phyloP scores from a whole-genome alignment of 129 eudicot genomes.

The Erigeron canadensis region DNA sequence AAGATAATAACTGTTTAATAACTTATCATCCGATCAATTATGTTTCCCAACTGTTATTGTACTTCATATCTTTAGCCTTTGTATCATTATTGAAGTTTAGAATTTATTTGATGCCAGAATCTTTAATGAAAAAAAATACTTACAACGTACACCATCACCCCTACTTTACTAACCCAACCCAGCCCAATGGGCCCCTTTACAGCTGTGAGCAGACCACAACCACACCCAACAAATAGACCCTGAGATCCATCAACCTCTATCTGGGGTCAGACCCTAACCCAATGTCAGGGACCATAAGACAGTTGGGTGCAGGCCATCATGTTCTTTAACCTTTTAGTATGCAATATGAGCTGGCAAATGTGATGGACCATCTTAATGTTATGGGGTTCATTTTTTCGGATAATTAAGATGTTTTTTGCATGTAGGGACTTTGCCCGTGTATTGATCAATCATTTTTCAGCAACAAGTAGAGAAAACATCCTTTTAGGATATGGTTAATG shows the following conservation, averaged over 20 bases:
- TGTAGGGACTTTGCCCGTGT: conserved; percentile 53
- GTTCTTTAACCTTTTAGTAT: neutral
- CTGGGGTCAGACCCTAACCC: conserved; percentile 24
- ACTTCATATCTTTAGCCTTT: conserved; percentile 3
- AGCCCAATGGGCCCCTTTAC: conserved; percentile 31
- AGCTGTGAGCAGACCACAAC: conserved; percentile 25
- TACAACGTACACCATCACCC: conserved; percentile 9
- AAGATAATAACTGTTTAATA: neutral
- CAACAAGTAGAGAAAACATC: conserved; percentile 29
- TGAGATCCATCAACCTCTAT: conserved; percentile 31
- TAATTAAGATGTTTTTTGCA: conserved; percentile 38
- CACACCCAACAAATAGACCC: conserved; percentile 26
- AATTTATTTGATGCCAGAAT: conserved; percentile 27
- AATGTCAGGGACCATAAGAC: conserved; percentile 25
- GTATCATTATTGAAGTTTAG: conserved; percentile 4
- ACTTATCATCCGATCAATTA: conserved; percentile 22
- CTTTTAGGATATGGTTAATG: neutral
- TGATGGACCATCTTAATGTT: neutral
- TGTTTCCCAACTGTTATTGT: conserved; percentile 22
- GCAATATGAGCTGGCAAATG: conserved; percentile 14
- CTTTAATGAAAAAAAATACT: conserved; percentile 21
- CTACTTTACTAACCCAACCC: neutral
- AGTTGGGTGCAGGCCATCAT: conserved; percentile 19
- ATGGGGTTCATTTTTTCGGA: conserved; percentile 40
- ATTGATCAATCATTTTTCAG: conserved; percentile 43